Evolutionary conservation across 2,329 filamentous ascomycete species (phyloP).

Genomic region (Phoma sp.): DNA sequence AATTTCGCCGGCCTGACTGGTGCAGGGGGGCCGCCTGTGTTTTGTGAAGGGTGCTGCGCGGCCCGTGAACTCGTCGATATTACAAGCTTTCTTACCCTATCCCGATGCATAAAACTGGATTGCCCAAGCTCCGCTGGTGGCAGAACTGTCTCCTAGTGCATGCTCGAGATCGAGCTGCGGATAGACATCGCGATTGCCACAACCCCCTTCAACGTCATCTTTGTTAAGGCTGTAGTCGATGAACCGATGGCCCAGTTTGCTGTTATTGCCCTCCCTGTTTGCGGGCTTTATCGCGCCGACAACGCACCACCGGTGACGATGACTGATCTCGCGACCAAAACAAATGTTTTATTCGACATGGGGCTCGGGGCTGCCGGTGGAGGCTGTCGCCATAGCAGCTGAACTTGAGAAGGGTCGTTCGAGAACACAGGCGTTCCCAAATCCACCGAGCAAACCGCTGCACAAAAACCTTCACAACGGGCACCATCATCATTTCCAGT

Average conservation of each 20-base stretch:
- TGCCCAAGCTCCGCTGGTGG: constrained; percentile 29
- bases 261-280: constrained; percentile 18
- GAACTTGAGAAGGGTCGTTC: constrained; percentile 33
- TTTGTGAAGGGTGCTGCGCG: constrained; percentile 31
- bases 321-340: constrained; percentile 14
- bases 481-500: constrained; percentile 21
- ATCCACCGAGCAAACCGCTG: constrained; percentile 28
- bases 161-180: constrained; percentile 38
- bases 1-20: constrained; percentile 37
- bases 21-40: constrained; percentile 32
- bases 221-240: constrained; percentile 28
- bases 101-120: constrained; percentile 42
- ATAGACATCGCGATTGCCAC: constrained; percentile 38
- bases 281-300: constrained; percentile 13
- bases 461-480: constrained; percentile 45
- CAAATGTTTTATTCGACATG: constrained; percentile 21
- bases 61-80: constrained; percentile 40
- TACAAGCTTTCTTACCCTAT: constrained; percentile 34
- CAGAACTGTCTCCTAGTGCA: constrained; percentile 31
- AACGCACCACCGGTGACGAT: constrained; percentile 11
- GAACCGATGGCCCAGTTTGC: constrained; percentile 32
- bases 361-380: constrained; percentile 35
- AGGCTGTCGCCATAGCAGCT: constrained; percentile 37
- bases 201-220: constrained; percentile 40
- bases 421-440: constrained; percentile 36